Evolutionary conservation across 2,329 filamentous ascomycete genomes (phyloP).

Genomic region (Penicillium sp.): DNA sequence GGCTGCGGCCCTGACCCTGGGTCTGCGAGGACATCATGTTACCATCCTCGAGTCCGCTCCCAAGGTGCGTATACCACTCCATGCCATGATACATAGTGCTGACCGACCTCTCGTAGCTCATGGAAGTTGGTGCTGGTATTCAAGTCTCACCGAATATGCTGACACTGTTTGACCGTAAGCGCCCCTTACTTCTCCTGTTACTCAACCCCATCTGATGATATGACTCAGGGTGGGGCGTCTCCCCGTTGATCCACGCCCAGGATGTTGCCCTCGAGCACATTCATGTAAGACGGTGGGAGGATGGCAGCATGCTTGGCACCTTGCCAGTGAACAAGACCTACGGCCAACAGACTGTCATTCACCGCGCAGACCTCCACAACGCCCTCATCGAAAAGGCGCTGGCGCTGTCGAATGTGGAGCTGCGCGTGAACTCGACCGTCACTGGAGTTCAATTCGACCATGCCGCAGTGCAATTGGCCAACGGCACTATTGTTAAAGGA

Average conservation of each 20-base stretch:
- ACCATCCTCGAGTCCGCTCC: no score
- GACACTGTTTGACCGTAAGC: no score
- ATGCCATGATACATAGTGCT: no score
- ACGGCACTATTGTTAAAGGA: slow-evolving; percentile 25
- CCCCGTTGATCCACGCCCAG: slow-evolving; percentile 27
- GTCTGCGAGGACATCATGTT: no score
- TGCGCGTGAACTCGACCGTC: slow-evolving; percentile 26
- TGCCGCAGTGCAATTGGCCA: no score
- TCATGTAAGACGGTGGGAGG: slow-evolving; percentile 30
- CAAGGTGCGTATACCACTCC: no score
- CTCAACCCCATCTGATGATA: no score
- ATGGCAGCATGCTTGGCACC: slow-evolving; percentile 26
- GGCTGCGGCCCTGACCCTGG: no score
- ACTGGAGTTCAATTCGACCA: slow-evolving; percentile 23
- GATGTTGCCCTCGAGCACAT: slow-evolving; percentile 31
- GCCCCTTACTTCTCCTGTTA: no score
- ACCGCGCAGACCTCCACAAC: slow-evolving; percentile 32
- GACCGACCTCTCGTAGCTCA: no score
- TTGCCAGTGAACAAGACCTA: slow-evolving; percentile 31
- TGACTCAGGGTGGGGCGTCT: slow-evolving; percentile 33
- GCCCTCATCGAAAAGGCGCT: slow-evolving; percentile 25
- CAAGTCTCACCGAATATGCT: no score
- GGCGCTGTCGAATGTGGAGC: slow-evolving; percentile 24
- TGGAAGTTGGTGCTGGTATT: no score
- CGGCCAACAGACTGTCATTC: slow-evolving; percentile 30